Conservation (phyloP, 805 yeast species). For the Metschnikowia vanudenii region DNA sequence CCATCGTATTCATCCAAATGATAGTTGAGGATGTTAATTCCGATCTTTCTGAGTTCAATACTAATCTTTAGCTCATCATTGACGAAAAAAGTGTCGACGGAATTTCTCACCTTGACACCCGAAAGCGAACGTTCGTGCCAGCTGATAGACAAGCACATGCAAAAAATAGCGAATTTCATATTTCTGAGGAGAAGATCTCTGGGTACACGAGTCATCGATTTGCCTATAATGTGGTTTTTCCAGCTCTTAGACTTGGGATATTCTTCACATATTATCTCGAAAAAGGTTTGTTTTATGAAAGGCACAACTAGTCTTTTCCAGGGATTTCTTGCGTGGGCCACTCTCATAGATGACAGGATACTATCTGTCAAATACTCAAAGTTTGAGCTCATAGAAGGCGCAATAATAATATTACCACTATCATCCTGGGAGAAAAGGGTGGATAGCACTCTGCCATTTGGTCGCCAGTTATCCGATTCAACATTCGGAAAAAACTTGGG, state of each 20-base stretch:
- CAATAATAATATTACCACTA: slow-evolving; percentile 14
- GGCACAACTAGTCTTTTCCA: slow-evolving; percentile 34
- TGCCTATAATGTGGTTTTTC: slow-evolving; percentile 13
- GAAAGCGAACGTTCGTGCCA: slow-evolving; percentile 13
- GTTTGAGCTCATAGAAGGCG: slow-evolving; percentile 23
- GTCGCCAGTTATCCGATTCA: slow-evolving; percentile 42
- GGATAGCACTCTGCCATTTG: slow-evolving; percentile 21
- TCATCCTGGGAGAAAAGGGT: slow-evolving; percentile 17
- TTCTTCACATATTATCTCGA: slow-evolving; percentile 31
- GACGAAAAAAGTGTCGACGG: slow-evolving; percentile 18
- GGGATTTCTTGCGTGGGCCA: slow-evolving; percentile 22
- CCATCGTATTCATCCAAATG: slow-evolving; percentile 43
- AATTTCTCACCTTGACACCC: slow-evolving; percentile 12
- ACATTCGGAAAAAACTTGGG: slow-evolving; percentile 45
- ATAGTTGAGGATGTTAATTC: slow-evolving; percentile 34
- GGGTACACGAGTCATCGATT: slow-evolving; percentile 7
- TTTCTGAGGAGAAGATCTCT: slow-evolving; percentile 13
- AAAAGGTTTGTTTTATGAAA: slow-evolving; percentile 27
- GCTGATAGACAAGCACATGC: slow-evolving; percentile 17
- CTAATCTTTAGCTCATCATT: slow-evolving; percentile 29
- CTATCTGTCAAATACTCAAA: slow-evolving; percentile 20
- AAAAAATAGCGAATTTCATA: slow-evolving; percentile 16
- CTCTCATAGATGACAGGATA: slow-evolving; percentile 29
- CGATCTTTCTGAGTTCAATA: slow-evolving; percentile 36
- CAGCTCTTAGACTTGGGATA: slow-evolving; percentile 15